These are phyloP conservation scores for Teunomyces stri DNA, from an alignment of 805 yeast species.

Conservation along the genomic window DNA sequence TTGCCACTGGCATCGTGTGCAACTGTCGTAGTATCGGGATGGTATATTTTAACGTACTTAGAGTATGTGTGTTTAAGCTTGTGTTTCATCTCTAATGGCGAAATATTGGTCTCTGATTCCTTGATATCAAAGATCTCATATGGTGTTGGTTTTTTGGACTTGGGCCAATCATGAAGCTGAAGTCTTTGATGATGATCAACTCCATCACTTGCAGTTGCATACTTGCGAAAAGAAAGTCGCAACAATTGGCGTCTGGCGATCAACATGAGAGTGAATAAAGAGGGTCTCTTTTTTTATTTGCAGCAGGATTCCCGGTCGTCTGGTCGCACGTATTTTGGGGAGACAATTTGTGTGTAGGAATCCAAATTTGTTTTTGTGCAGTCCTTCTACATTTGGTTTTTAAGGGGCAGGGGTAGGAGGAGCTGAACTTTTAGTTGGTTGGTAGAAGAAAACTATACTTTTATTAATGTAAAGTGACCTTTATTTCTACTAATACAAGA, in stretches of 20 bases:
- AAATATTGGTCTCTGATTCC: conserved; percentile 32
- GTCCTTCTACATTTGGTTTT: background rate
- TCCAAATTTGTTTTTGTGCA: background rate
- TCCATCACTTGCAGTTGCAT: conserved; percentile 3
- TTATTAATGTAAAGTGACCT: too few relatives aligned
- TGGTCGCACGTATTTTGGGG: too few relatives aligned
- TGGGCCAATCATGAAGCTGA: conserved; percentile 56
- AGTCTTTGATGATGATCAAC: conserved; percentile 22
- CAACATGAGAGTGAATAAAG: background rate
- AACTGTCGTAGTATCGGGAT: conserved; percentile 61
- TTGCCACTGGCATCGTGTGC: conserved; percentile 27
- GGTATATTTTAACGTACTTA: conserved; percentile 65
- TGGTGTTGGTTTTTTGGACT: conserved; percentile 56
- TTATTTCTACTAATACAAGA: background rate
- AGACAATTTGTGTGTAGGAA: background rate
- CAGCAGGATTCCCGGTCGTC: background rate
- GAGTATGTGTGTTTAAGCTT: conserved; percentile 35
- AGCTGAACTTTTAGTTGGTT: too few relatives aligned
- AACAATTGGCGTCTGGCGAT: background rate
- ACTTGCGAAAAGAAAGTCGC: background rate
- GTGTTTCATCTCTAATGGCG: conserved; percentile 53
- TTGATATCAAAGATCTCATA: conserved; percentile 55
- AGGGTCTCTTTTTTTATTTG: background rate
- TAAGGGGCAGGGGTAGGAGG: background rate
- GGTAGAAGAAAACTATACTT: too few relatives aligned